Evolutionary conservation across 2,329 filamentous ascomycete genomes (phyloP).

Genomic region (Neurospora sp.): DNA sequence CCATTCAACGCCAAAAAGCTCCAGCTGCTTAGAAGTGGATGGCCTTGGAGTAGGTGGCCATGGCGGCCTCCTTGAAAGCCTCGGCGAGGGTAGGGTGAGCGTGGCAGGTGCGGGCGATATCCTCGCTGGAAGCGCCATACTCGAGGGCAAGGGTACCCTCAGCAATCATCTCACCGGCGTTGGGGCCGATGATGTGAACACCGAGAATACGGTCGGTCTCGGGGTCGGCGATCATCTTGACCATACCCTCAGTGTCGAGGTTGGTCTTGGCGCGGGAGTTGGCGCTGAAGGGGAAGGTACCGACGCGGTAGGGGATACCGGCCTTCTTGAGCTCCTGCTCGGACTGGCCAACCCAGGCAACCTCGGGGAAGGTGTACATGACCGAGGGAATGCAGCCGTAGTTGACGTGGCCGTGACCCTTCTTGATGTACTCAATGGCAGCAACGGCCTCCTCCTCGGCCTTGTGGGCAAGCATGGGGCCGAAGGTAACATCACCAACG

Average conservation of each 20-base stretch:
- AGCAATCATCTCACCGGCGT: constrained; percentile 98
- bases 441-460: constrained; percentile 97
- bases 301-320: constrained; percentile 84
- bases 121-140: constrained; percentile 92
- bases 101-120: constrained; percentile 89
- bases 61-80: constrained; percentile 99
- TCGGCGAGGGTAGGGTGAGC: constrained; percentile 93
- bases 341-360: constrained; percentile 96
- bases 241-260: constrained; percentile 86
- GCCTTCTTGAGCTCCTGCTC: constrained; percentile 90
- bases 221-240: constrained; percentile 94
- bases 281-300: constrained; percentile 93
- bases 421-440: constrained; percentile 92
- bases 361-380: constrained; percentile 99
- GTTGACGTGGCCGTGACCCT: constrained; percentile 97
- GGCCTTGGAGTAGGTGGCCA: constrained; percentile 91
- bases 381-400: constrained; percentile 95
- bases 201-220: constrained; percentile 94
- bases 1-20: constrained; percentile 1
- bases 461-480: constrained; percentile 98
- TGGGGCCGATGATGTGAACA: constrained; percentile 91
- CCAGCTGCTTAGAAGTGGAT: constrained; percentile 69
- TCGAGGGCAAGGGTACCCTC: constrained; percentile 91
- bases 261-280: constrained; percentile 99
- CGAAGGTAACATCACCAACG: constrained; percentile 92